These are phyloP conservation scores for Exophiala sp. DNA, from an alignment of 2,329 filamentous ascomycete species.

Conservation along the genomic window DNA sequence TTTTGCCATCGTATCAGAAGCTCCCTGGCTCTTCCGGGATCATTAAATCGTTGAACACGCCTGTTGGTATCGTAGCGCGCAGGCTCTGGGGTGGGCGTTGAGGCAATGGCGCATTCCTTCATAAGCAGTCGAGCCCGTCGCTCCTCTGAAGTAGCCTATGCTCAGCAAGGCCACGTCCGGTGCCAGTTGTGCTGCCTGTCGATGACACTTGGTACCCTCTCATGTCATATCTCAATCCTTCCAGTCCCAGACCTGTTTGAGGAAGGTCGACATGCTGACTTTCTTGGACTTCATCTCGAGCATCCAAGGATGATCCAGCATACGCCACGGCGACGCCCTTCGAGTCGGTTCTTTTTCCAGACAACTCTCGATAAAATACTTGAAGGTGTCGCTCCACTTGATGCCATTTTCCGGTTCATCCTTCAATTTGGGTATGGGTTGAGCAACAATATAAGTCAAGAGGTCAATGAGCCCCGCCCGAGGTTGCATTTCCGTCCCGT, in stretches of 20 bases:
- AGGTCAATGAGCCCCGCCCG: conserved; percentile 89
- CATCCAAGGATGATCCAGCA: conserved; percentile 99
- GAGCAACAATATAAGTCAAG: conserved; percentile 92
- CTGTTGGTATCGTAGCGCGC: background rate
- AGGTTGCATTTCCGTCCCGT: conserved; percentile 92
- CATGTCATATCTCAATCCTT: conserved; percentile 51
- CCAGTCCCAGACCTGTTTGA: conserved; percentile 96
- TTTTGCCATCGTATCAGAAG: too few relatives aligned
- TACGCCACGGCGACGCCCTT: conserved; percentile 92
- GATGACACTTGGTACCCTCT: background rate
- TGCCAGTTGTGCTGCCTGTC: background rate
- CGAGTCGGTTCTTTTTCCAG: conserved; percentile 86
- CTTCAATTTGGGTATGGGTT: conserved; percentile 90
- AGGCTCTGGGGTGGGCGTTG: too few relatives aligned
- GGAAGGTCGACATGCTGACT: conserved; percentile 94
- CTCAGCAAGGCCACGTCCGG: background rate
- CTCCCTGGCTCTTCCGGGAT: too few relatives aligned
- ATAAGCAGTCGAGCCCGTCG: background rate
- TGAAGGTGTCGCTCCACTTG: conserved; percentile 94
- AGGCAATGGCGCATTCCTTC: background rate
- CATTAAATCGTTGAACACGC: background rate
- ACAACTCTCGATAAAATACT: conserved; percentile 99
- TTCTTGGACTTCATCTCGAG: conserved; percentile 90
- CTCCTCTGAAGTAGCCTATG: background rate
- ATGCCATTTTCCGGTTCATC: conserved; percentile 87